Base-by-base conservation (phyloP, 495 filamentous ascomycete genomes). In the Aspergillus indologenus region DNA sequence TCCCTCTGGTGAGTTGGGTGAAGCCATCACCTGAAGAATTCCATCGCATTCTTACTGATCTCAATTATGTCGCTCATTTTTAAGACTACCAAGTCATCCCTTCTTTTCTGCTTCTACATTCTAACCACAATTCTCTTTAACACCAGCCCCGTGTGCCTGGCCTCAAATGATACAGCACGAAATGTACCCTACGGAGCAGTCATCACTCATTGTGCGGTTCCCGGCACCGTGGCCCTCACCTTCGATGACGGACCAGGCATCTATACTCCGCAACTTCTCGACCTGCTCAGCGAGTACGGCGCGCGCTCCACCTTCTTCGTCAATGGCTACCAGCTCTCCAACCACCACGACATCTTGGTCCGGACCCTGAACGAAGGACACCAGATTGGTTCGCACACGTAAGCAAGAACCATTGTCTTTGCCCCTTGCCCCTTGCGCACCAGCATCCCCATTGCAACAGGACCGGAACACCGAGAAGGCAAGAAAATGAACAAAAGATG, bases 361-460 rank as follows among this genome's bases (percentile, higher is more conserved):
- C 85, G 89, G 46, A 85, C 82, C 75, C 65, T 78, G 57, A 70
- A 75, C 23, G 78, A 81, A 51, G 89, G 89, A 0, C 90, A 94
- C 64, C 90, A 92, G 64, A 72, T 94, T 43, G 90, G 82, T 6
- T 87, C 84, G 56, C 90, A 94, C 63, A 91, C 89, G 45, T 94
- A 84, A 42, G 66, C 64, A 18, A 14, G 34, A 14, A 21, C 47
- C n/a, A n/a, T n/a, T n/a, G n/a, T 53, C 22, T 56, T 48, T 24
- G 17, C 47, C 14, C 12, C 6, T 3, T 22, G 26, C 23, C 21
- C 23, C n/a, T 23, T 29, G 7, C n/a, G n/a, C n/a, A n/a, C n/a
- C n/a, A n/a, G n/a, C n/a, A n/a, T n/a, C n/a, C n/a, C n/a, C n/a
- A n/a, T n/a, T n/a, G n/a, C n/a, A n/a, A n/a, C n/a, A n/a, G n/a